Conservation (phyloP, 805 yeast genomes). For the Barnettozyma wickerhamii region DNA sequence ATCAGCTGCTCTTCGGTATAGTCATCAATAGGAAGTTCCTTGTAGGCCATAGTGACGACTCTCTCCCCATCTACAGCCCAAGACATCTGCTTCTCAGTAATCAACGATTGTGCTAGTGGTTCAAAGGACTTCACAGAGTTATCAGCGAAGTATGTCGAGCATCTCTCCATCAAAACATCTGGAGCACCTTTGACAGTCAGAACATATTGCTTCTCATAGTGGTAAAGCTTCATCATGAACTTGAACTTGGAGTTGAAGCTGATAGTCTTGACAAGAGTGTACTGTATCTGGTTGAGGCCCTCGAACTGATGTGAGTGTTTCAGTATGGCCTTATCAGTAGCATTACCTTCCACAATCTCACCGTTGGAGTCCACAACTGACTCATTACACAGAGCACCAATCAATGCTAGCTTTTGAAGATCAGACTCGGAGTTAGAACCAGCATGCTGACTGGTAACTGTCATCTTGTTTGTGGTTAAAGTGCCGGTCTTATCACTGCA, state of each 20-base stretch:
- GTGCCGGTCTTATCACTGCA: conserved; percentile 43
- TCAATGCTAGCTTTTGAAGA: conserved; percentile 10
- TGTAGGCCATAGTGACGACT: conserved; percentile 36
- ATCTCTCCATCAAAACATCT: conserved; percentile 34
- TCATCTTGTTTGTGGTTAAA: conserved; percentile 47
- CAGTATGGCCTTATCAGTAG: conserved; percentile 44
- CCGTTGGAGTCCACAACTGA: conserved; percentile 24
- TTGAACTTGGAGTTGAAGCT: conserved; percentile 45
- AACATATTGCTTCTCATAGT: conserved; percentile 5
- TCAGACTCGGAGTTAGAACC: conserved; percentile 5
- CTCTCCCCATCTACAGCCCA: conserved; percentile 39
- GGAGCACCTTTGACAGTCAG: conserved; percentile 43
- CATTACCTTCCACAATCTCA: conserved; percentile 35
- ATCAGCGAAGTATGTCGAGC: conserved; percentile 18
- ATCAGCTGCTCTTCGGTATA: conserved; percentile 11
- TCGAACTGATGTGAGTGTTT: conserved; percentile 24
- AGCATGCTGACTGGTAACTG: conserved; percentile 28
- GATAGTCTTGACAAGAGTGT: conserved; percentile 23
- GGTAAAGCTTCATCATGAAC: conserved; percentile 35
- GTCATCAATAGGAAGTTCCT: conserved; percentile 17
- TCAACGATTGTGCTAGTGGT: conserved; percentile 10
- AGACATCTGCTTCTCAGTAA: conserved; percentile 23
- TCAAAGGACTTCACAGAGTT: neutral
- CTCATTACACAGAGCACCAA: conserved; percentile 34
- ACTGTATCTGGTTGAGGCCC: conserved; percentile 23